Percentiles rank a stretch among this genome's conserved stretches.
Conservation (phyloP, 2,329 filamentous ascomycete genomes). For the Pyrenochaeta sp. region DNA sequence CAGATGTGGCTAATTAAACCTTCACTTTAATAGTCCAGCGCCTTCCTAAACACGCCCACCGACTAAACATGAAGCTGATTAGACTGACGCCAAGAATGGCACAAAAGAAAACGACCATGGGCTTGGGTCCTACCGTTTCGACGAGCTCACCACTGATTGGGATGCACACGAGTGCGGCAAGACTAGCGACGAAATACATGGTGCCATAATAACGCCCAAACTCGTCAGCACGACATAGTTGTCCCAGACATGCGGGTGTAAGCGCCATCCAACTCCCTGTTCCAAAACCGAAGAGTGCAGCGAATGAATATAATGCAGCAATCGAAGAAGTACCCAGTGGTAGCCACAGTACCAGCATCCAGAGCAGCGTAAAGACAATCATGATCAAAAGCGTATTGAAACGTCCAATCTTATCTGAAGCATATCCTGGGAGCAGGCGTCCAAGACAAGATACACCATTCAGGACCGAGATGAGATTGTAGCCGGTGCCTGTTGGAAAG, state of each 20-base stretch:
- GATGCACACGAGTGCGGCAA: conserved; percentile 48
- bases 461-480: conserved; percentile 50
- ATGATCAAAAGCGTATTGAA: conserved; percentile 54
- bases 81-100: conserved; percentile 41
- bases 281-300: conserved; percentile 57
- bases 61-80: conserved; percentile 40
- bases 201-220: conserved; percentile 63
- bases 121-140: conserved; percentile 40
- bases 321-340: conserved; percentile 43
- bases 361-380: conserved; percentile 44
- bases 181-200: conserved; percentile 47
- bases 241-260: conserved; percentile 57
- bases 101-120: conserved; percentile 48
- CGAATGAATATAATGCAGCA: conserved; percentile 49
- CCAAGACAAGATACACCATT: conserved; percentile 54
- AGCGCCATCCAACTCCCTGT: conserved; percentile 57
- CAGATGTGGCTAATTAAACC: conserved; percentile 10
- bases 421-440: conserved; percentile 50
- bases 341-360: conserved; percentile 48
- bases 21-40: conserved; percentile 39
- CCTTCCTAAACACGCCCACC: conserved; percentile 47
- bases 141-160: conserved; percentile 48
- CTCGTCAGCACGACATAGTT: conserved; percentile 57
- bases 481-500: conserved; percentile 44
- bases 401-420: conserved; percentile 51